Evolutionary conservation across 1,139 yeast genomes (phyloP), one percentile per base, ranked within the genome.

Genomic region (Suhomyces guaymorum): DNA sequence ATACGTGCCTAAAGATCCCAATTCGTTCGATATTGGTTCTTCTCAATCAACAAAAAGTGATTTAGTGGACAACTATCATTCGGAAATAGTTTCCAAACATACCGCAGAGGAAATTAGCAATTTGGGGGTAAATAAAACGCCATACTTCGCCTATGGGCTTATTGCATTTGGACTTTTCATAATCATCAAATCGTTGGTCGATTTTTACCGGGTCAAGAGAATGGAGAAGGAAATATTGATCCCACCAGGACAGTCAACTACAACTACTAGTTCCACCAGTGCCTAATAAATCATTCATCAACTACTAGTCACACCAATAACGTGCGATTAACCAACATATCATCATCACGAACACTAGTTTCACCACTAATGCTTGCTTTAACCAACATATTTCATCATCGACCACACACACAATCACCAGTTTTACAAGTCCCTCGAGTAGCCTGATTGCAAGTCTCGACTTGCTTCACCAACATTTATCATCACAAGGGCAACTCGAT

Each of bases 171-270:
- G 97, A 1, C 55, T 75, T 4, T 70, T 83, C 38, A 69, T 90
- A 15, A 63, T 84, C 11, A 41, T 79, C 15, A 86, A 83, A 54
- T 79, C 96, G 7, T 48, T 84, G 15, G 65, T 74, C 34, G 95
- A 86, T 56, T 92, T 80, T 56, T 70, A 73, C 46, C 70, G 80
- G 44, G 95, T 92, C n/a, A 80, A 85, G 53, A 76, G 76, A 49
- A 80, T 82, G 77, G 97, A 90, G 55, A 64, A 58, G 42, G 73
- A 67, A 15, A 82, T 87, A 21, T 61, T 80, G 46, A 65, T 70
- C 19, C 80, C 83, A 12, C 63, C 69, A 2, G 19, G 19, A 8
- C 32, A 30, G 18, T 22, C 34, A 12, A 31, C 35, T 19, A 36
- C 42, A 6, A 39, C 40, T 1, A 36, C 36, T 17, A 11, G 12